Conservation (phyloP, 202 grass and related monocot species). For the Setaria italica region DNA sequence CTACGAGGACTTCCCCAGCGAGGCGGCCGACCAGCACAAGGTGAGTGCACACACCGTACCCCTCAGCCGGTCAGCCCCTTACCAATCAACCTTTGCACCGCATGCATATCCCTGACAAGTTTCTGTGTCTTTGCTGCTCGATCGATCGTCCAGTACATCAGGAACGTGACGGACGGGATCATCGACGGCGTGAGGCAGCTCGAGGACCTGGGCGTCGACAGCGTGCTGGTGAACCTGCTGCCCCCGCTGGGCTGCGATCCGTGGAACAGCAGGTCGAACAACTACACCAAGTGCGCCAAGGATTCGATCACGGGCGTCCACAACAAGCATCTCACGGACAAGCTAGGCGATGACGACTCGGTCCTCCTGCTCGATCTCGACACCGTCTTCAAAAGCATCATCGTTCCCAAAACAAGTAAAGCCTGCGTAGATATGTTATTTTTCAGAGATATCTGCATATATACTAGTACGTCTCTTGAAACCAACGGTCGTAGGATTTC, state of each 20-base stretch:
- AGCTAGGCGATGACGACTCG: constrained; percentile 26
- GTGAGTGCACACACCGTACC: not conserved
- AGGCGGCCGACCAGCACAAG: not conserved
- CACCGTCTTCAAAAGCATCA: constrained; percentile 21
- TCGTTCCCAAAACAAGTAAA: not conserved
- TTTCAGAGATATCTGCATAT: too few species aligned
- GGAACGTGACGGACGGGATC: constrained; percentile 33
- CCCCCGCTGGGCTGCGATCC: constrained; percentile 58
- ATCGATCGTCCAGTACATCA: not conserved
- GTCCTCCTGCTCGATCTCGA: constrained; percentile 53
- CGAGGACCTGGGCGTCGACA: constrained; percentile 38
- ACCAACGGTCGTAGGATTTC: too few species aligned
- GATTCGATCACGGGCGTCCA: constrained; percentile 14
- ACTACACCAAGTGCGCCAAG: constrained; percentile 46
- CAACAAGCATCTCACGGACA: constrained; percentile 30
- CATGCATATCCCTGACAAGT: not conserved
- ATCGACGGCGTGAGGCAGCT: constrained; percentile 6
- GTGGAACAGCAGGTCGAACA: constrained; percentile 24
- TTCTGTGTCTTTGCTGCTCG: not conserved
- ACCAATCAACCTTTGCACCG: too few species aligned
- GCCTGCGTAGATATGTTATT: too few species aligned
- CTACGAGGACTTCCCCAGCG: not conserved
- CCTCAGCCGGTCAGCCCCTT: too few species aligned
- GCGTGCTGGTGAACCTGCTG: constrained; percentile 54
- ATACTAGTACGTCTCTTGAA: too few species aligned